These are phyloP conservation scores for Apophysomyces elegans DNA, from an alignment of 371 early-diverging fungal species.

Conservation along the genomic window DNA sequence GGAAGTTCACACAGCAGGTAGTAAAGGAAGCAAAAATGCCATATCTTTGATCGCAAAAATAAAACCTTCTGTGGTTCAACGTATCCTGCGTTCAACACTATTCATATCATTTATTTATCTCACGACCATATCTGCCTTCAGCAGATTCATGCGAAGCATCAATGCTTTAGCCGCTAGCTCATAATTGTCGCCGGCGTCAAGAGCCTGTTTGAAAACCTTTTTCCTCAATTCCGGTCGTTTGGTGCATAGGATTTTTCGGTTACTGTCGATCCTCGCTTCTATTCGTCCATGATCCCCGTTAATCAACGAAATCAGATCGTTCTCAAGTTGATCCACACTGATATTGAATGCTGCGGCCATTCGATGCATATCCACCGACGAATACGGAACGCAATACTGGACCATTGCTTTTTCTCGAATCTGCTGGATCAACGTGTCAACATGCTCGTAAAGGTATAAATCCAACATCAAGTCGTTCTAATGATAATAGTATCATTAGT, in stretches of 20 bases:
- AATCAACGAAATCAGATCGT: slow-evolving; percentile 72
- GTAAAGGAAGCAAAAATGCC: too few relatives aligned
- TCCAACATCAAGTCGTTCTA: slow-evolving; percentile 75
- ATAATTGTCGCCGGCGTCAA: slow-evolving; percentile 66
- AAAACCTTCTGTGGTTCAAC: too few relatives aligned
- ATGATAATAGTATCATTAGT: not conserved
- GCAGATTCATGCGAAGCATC: slow-evolving; percentile 61
- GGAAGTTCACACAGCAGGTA: too few relatives aligned
- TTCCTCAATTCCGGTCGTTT: slow-evolving; percentile 68
- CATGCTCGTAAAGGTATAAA: slow-evolving; percentile 71
- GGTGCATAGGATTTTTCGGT: slow-evolving; percentile 72
- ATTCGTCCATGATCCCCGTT: slow-evolving; percentile 58
- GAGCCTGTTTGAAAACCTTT: slow-evolving; percentile 63
- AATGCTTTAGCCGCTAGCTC: slow-evolving; percentile 60
- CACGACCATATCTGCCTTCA: slow-evolving; percentile 57
- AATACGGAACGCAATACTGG: slow-evolving; percentile 84
- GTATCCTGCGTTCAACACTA: not conserved
- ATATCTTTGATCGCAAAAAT: too few relatives aligned
- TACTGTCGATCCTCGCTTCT: slow-evolving; percentile 81
- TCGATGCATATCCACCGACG: slow-evolving; percentile 74
- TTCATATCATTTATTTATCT: slow-evolving; percentile 11
- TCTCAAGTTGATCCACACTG: slow-evolving; percentile 63
- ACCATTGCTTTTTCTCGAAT: slow-evolving; percentile 81
- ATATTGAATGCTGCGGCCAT: slow-evolving; percentile 81
- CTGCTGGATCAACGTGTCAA: slow-evolving; percentile 64